Evolutionary conservation across 176 grass and related monocot genomes (phyloP).

Genomic region (Musa troglodytarum): DNA sequence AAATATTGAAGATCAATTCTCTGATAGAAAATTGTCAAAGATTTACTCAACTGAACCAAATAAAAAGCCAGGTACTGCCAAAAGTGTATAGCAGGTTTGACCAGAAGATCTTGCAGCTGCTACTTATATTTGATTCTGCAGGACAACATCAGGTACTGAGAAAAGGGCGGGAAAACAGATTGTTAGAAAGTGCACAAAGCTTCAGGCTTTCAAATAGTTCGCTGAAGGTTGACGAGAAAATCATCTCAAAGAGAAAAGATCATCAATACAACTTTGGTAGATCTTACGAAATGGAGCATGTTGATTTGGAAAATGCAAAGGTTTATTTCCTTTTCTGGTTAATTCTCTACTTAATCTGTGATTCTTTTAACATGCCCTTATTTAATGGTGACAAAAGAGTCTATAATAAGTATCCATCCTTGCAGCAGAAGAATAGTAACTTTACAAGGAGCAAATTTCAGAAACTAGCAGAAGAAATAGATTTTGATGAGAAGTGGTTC

Average conservation of each 20-base stretch:
- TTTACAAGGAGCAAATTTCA: constrained; percentile 52
- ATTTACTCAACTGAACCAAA: constrained; percentile 2
- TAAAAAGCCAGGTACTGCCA: constrained; percentile 34
- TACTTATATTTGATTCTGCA: constrained; percentile 19
- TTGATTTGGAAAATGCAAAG: constrained; percentile 46
- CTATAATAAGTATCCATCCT: constrained; percentile 22
- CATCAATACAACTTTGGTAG: constrained; percentile 23
- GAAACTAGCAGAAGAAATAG: constrained; percentile 73
- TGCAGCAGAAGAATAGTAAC: constrained; percentile 68
- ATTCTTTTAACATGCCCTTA: constrained; percentile 17
- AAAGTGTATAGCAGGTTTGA: constrained; percentile 2
- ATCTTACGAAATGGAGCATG: constrained; percentile 19
- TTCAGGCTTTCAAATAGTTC: constrained; percentile 12
- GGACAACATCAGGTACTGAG: constrained; percentile 29
- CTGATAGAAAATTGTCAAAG: constrained; percentile 15
- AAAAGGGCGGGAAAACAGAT: constrained; percentile 43
- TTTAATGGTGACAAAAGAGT: constrained; percentile 10
- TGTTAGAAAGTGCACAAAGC: constrained; percentile 28
- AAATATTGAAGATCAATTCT: constrained; percentile 28
- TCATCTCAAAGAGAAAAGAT: constrained; percentile 16
- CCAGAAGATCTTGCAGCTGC: constrained; percentile 12
- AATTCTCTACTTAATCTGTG: background rate
- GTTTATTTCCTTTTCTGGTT: constrained; percentile 19
- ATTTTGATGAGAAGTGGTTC: constrained; percentile 90
- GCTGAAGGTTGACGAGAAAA: constrained; percentile 3